Evolutionary conservation across 2,329 filamentous ascomycete genomes (phyloP), one percentile per base, ranked within the genome.

Genomic region (Fonsecaea pedrosoi): DNA sequence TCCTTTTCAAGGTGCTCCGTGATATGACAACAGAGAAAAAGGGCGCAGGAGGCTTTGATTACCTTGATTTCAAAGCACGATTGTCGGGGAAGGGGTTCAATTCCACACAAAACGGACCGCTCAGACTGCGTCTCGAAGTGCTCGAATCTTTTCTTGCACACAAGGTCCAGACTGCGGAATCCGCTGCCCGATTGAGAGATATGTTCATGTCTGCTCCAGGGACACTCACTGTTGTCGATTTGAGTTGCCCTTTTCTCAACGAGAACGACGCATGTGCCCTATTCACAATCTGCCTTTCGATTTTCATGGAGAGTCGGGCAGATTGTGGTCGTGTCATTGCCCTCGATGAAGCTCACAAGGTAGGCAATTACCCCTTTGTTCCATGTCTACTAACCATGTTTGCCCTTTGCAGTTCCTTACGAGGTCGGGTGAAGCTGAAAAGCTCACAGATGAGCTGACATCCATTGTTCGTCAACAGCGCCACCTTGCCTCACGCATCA

Each of bases 311-410:
- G 65, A 81, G 86, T 55, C 77, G 82, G 0, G 69, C 71, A 0
- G 75, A 75, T 0, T 73, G 82, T 0, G 87, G 89, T 0, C 83
- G 87, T 4, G 81, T 93, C 42, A 78, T 94, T 13, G 90, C 89
- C 0, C 80, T 94, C 0, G 91, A 94, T 69, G 90, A 94, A 74
- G 91, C 91, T 0, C 91, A 95, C 74, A 93, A 93, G 72, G 84
- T 86, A 76, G 58, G 70, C 55, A 60, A 25, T 54, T 30, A 18
- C 34, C 34, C 34, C 10, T 54, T 2, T 9, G 6, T 32, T n/a
- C 4, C 32, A 12, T 34, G 12, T 32, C 12, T 13, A n/a, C 12
- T 15, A 13, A 42, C 15, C n/a, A 34, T 32, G 21, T 18, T 58
- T 50, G 64, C 18, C 13, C 58, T 45, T 60, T 53, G 3, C 37